Base-by-base conservation (phyloP, 106 monocot genomes). In the Alisma plantagoaquatica region DNA sequence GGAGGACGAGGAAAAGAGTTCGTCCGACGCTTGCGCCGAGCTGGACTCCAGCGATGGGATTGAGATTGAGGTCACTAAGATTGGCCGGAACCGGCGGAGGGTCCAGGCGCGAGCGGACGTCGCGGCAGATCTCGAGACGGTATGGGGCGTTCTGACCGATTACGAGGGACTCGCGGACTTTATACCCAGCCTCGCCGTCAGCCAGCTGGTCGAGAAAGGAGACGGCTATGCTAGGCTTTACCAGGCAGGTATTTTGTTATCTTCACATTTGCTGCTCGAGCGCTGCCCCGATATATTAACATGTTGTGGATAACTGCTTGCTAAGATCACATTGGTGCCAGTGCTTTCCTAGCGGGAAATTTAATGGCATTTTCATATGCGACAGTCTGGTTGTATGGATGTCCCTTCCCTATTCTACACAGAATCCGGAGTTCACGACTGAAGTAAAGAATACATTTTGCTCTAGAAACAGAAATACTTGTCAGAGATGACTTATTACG, bases 121-220 rank as follows among this genome's bases (percentile, higher is more conserved):
- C 25, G 69, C 68, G 29, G 86, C 93, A 14, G 59, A 66, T 1
- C 60, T 94, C 27, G 83, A 78, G 49, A 57, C 74, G 6, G 80
- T 94, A 21, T 94, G 93, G 93, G 44, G 45, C 14, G 70, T 87
- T n/a, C 62, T 93, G 10, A 93, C 93, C 22, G 70, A 93, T 57
- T 93, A 93, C 61, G 87, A 87, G 62, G 93, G 87, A 21, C 72
- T 93, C 4, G 77, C 93, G 30, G 77, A 60, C 46, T 87, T 93
- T 56, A 77, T 93, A 31, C 79, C 87, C 31, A 63, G 83, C 44
- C 64, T 93, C 46, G 54, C 77, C 21, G 80, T 77, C 27, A 69
- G 87, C 70, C 52, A 61, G 53, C 45, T 93, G 63, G 23, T 93
- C 23, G 76, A 93, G 26, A 76, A 77, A 50, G 31, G 44, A 22